Evolutionary conservation across 371 early-diverging fungal species (phyloP).

Genomic region (Lichtheimia corymbifera): DNA sequence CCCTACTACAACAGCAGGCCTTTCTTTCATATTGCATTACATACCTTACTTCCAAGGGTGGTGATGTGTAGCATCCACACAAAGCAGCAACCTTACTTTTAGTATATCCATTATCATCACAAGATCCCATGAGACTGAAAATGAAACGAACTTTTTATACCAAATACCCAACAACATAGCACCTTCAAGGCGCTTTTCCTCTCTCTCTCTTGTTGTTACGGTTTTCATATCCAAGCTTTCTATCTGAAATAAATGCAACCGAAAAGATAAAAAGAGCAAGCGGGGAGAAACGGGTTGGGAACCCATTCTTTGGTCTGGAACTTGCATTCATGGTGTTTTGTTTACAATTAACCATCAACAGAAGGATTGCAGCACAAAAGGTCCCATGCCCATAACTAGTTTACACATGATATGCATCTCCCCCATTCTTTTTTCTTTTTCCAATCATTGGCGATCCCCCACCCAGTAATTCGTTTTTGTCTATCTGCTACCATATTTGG

Average conservation of each 20-base stretch:
- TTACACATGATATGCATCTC: constrained; percentile 2
- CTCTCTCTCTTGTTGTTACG: neutral
- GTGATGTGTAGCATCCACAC: constrained; percentile 4
- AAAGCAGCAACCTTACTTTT: constrained; percentile 1
- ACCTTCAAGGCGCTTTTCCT: neutral
- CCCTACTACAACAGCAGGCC: too few relatives aligned
- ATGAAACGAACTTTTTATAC: too few relatives aligned
- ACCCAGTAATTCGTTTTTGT: too few relatives aligned
- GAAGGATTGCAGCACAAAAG: constrained; percentile 6
- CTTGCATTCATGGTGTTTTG: constrained; percentile 1
- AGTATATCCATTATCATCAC: neutral
- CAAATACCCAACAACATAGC: neutral
- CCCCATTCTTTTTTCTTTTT: too few relatives aligned
- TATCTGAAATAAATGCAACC: neutral
- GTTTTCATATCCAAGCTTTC: neutral
- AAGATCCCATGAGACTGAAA: neutral
- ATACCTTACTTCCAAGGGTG: too few relatives aligned
- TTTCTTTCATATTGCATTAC: too few relatives aligned
- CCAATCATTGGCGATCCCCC: too few relatives aligned
- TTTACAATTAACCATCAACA: neutral
- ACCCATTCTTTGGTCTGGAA: neutral
- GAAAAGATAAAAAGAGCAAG: neutral
- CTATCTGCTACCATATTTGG: too few relatives aligned
- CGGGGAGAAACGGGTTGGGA: neutral
- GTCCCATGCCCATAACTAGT: constrained; percentile 2